A percentile compares a stretch with the other conserved stretches of the same genome.
phyloP scores from a whole-genome alignment of 768 basidiomycete genomes.

The Pleurotus salmoneostramineus region DNA sequence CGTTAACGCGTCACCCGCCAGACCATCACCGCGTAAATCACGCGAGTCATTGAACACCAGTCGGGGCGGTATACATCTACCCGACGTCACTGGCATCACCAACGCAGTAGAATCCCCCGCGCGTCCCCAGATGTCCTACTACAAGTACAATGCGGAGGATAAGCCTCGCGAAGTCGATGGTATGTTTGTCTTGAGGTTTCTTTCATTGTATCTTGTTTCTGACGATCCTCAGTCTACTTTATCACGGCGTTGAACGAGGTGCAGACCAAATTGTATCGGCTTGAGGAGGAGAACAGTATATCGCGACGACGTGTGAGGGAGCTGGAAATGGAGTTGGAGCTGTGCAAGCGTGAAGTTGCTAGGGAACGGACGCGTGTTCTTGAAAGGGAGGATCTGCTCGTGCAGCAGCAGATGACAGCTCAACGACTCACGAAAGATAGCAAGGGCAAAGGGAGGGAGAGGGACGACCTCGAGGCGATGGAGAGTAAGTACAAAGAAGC shows the following conservation, averaged over 20 bases:
- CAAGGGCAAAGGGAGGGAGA: conserved; percentile 32
- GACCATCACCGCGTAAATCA: neutral
- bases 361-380: conserved; percentile 63
- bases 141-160: conserved; percentile 40
- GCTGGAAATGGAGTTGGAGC: conserved; percentile 82
- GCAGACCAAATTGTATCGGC: conserved; percentile 63
- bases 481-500: conserved; percentile 63
- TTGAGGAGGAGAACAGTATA: conserved; percentile 80
- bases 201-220: neutral
- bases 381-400: conserved; percentile 47
- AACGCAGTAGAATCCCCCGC: conserved; percentile 74
- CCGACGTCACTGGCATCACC: conserved; percentile 83
- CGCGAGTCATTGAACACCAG: conserved; percentile 5
- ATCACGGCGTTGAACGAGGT: conserved; percentile 57
- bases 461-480: conserved; percentile 25
- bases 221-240: conserved; percentile 20
- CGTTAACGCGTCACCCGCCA: conserved; percentile 10
- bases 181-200: conserved; percentile 21
- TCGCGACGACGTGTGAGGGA: conserved; percentile 83
- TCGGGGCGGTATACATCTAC: conserved; percentile 50
- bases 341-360: conserved; percentile 74
- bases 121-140: conserved; percentile 48
- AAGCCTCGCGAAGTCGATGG: conserved; percentile 63
- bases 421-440: conserved; percentile 17
- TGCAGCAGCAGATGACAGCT: conserved; percentile 28